Base-by-base conservation (phyloP, 2,329 filamentous ascomycete species). In the Cordyceps cicadae region DNA sequence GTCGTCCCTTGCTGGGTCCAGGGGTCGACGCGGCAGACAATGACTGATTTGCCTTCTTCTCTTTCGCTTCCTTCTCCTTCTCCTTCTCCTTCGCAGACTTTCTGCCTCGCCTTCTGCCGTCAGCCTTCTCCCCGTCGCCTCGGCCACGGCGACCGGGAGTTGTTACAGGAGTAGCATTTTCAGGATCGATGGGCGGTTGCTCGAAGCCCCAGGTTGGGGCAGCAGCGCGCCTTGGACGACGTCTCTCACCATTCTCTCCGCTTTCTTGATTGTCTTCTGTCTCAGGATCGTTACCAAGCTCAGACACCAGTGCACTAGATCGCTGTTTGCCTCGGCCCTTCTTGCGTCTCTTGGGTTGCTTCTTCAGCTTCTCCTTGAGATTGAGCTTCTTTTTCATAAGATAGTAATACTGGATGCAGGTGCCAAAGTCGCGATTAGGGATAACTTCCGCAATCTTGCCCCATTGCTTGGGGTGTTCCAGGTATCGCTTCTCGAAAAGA, bases 391-490 rank as follows among this genome's bases (percentile, higher is more conserved):
- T 88, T 75, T 86, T 94, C 70, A 87, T 89, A 64, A 89, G 80
- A 72, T 94, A 94, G 73, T 94, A 94, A 72, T 92, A 91, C 69
- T 91, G 87, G 66, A 94, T 94, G 72, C 88, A 91, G 52, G 89
- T 84, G 65, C 88, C 87, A 72, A 90, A 92, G 67, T 89, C 86
- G 26, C 89, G 84, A 34, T 81, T 79, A 0, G 82, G 81, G 6
- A 93, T 75, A 26, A 80, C 79, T 62, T 88, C 84, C 5, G 89
- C 87, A 62, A 94, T 86, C 66, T 84, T 86, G 61, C 88, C 88
- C 88, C 89, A 94, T 68, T 92, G 89, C 78, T 94, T 94, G 0
- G 89, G 88, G 62, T 82, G 83, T 63, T 90, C 87, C 55, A 89
- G 79, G 68, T 91, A 93, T 12, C 84, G 81, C 66, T 87, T 86